Conservation (phyloP, 257 asterid species). For the Solanum arcanum region DNA sequence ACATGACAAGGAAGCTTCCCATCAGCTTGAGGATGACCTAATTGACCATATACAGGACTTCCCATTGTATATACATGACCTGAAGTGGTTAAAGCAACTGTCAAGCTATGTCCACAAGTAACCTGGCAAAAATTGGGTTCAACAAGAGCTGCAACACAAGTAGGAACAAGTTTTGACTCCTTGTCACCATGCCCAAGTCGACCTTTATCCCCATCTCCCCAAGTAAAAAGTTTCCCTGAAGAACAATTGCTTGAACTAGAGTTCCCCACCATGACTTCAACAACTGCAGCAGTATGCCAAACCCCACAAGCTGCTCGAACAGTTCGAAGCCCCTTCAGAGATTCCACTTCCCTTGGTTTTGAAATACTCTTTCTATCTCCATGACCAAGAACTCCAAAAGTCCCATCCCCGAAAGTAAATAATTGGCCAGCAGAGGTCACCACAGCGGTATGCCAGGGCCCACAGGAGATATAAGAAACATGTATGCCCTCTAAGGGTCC, state of each 20-base stretch:
- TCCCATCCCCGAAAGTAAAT: conserved; percentile 90
- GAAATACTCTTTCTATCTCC: conserved; percentile 63
- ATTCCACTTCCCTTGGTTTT: conserved; percentile 80
- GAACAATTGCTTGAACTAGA: conserved; percentile 82
- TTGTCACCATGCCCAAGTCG: conserved; percentile 84
- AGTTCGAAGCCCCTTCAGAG: conserved; percentile 82
- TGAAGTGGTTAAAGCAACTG: conserved; percentile 79
- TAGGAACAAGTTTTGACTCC: conserved; percentile 80
- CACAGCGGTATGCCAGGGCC: conserved; percentile 95
- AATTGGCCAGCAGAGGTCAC: conserved; percentile 91
- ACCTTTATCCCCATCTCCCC: conserved; percentile 95
- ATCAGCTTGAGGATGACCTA: conserved; percentile 77
- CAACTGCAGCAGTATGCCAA: conserved; percentile 98
- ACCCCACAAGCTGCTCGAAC: conserved; percentile 85
- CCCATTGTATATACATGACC: conserved; percentile 90
- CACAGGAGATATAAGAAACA: conserved; percentile 78
- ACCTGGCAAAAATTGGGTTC: conserved; percentile 86
- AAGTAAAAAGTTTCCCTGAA: conserved; percentile 79
- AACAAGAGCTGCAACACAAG: conserved; percentile 87
- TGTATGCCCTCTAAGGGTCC: conserved; percentile 84
- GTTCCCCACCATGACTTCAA: conserved; percentile 83
- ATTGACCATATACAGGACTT: conserved; percentile 86
- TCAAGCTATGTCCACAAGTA: conserved; percentile 89
- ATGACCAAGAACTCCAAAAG: conserved; percentile 94
- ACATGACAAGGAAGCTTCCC: conserved; percentile 77